Evolutionary conservation across 108 stramenopile genomes (phyloP).

Genomic region (Fistulifera pelliculosa): DNA sequence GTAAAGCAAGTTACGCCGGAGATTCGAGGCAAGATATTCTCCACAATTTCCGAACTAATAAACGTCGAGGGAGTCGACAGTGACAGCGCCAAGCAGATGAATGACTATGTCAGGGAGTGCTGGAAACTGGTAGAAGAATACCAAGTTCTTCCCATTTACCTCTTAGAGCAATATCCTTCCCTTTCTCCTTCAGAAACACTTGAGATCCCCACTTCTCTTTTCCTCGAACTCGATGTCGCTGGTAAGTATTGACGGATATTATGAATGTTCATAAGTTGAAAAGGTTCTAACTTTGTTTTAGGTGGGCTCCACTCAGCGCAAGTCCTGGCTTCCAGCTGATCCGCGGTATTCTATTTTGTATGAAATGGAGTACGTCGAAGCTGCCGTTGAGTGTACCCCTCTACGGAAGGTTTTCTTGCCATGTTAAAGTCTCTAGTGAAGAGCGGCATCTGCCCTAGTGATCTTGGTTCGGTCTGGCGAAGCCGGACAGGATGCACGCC

Average conservation of each 20-base stretch:
- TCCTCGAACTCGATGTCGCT: constrained; percentile 33
- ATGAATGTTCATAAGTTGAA: not conserved
- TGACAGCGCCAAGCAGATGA: constrained; percentile 10
- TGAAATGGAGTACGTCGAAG: constrained; percentile 75
- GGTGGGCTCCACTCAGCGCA: constrained; percentile 4
- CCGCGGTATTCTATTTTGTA: constrained; percentile 57
- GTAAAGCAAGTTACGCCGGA: constrained; percentile 42
- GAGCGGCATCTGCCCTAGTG: constrained; percentile 48
- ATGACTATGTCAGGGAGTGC: constrained; percentile 33
- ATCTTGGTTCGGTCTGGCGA: constrained; percentile 60
- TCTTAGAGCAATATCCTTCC: constrained; percentile 42
- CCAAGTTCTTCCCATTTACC: constrained; percentile 55
- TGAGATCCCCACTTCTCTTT: constrained; percentile 14
- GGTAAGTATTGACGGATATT: constrained; percentile 9
- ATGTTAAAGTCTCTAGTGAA: constrained; percentile 55
- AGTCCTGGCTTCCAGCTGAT: constrained; percentile 28
- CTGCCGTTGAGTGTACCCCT: constrained; percentile 48
- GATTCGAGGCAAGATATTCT: constrained; percentile 53
- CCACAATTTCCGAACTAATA: constrained; percentile 63
- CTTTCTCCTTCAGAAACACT: not conserved
- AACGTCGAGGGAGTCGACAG: constrained; percentile 12
- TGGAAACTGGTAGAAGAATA: constrained; percentile 73
- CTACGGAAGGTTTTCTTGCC: constrained; percentile 73
- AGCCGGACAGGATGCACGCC: constrained; percentile 63
- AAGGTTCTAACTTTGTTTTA: constrained; percentile 7